Evolutionary conservation across 2,329 filamentous ascomycete species (phyloP), one percentile per base, ranked within the genome.

Genomic region (Bipolaris sorokiniana): DNA sequence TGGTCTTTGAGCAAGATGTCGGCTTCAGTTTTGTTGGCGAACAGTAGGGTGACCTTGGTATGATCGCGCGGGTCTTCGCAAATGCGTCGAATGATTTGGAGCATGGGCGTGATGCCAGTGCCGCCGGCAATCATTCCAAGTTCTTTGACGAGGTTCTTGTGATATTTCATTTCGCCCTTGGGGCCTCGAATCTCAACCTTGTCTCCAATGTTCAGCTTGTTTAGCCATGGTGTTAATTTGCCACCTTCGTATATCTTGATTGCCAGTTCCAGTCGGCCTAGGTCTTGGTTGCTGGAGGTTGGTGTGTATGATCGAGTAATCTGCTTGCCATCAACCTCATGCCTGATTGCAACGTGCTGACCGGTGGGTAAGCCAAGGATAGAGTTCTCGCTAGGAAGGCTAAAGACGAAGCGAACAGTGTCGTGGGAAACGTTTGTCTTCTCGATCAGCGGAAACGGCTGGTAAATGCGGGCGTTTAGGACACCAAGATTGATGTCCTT

Each of bases 321-420:
- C 7, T 51, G 48, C 36, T 64, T 78, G 73, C 92, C 92, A 69
- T 92, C 88, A 62, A 96, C 86, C 51, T 83, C 84, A 54, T 92
- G 72, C 7, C 64, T 65, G 55, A 76, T 72, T 2, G 72, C 66
- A 3, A 76, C 59, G 47, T 76, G 74, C 49, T 76, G 74, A 5
- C 74, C 74, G 23, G 71, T 76, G 1, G 75, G 75, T 20, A 77
- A 61, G 10, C 74, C 74, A 5, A 76, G 56, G 4, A 74, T 61
- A 5, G 66, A 63, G 7, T 56, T 62, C 7, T 59, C 34, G 1
- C 52, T 59, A 1, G 73, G 73, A 5, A 70, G 62, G 0, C 50
- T 48, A 54, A 76, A 75, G 1, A 69, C 67, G 36, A 70, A 67
- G 15, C 69, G 66, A 33, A 63, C 62, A 0, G 66, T 68, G 46